Evolutionary conservation across 2,329 filamentous ascomycete species (phyloP).

Genomic region (Arthroderma sp.): DNA sequence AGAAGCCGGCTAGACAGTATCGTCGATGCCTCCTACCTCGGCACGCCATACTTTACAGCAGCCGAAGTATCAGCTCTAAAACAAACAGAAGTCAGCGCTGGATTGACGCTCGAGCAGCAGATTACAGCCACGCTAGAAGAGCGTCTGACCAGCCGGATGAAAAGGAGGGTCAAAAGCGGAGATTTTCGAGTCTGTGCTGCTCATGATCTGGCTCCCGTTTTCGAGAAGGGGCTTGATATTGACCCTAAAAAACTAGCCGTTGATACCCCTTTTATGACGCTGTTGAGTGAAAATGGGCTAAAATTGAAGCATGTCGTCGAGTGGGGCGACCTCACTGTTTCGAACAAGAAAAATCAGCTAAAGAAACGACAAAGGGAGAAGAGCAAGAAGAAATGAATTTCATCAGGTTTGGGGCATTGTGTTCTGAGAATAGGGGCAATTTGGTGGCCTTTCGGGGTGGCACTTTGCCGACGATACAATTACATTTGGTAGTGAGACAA

Average conservation of each 20-base stretch:
- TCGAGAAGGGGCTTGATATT: slow-evolving; percentile 18
- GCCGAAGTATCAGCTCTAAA: slow-evolving; percentile 10
- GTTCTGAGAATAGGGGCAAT: too few species aligned
- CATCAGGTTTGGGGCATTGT: too few species aligned
- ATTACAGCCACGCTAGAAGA: slow-evolving; percentile 1
- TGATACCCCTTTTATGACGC: too few species aligned
- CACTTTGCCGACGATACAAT: too few species aligned
- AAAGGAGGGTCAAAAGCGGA: slow-evolving; percentile 17
- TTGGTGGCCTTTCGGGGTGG: too few species aligned
- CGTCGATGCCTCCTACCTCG: slow-evolving; percentile 14
- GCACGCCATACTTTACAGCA: slow-evolving; percentile 13
- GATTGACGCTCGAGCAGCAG: slow-evolving; percentile 2
- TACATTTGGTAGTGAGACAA: too few species aligned
- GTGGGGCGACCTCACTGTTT: too few species aligned
- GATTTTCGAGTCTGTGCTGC: slow-evolving; percentile 24
- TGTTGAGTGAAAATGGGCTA: too few species aligned
- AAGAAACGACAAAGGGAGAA: too few species aligned
- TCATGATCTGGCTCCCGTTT: slow-evolving; percentile 21
- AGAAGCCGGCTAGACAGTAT: slow-evolving; percentile 11
- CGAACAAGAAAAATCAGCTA: too few species aligned
- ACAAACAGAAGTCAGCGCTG: neutral
- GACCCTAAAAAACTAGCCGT: slow-evolving; percentile 15
- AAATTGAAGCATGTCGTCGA: too few species aligned
- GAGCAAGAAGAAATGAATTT: too few species aligned
- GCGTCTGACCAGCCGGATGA: slow-evolving; percentile 14